phyloP scores from a whole-genome alignment of 495 filamentous ascomycete species.

The Talaromyces ruber region DNA sequence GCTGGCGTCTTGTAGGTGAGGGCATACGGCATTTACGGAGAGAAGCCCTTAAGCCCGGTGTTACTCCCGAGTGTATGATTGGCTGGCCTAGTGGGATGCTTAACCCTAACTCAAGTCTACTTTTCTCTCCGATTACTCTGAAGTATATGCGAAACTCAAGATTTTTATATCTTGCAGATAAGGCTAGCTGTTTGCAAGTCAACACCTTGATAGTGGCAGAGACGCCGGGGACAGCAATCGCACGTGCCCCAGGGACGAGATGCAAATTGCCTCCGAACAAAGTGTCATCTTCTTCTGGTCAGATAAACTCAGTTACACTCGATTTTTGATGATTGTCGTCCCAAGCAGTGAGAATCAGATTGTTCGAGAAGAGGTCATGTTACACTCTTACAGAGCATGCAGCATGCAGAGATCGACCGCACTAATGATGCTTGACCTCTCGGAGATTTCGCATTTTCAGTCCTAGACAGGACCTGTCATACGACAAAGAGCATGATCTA shows the following conservation, averaged over 20 bases:
- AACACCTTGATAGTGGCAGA: too few relatives aligned
- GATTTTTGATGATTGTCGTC: too few relatives aligned
- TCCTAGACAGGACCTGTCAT: too few relatives aligned
- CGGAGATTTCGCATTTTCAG: neutral
- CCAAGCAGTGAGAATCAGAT: neutral
- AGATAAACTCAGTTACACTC: neutral
- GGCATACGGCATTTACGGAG: neutral
- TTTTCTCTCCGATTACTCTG: too few relatives aligned
- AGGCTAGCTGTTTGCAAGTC: neutral
- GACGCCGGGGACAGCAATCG: neutral
- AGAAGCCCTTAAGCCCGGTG: neutral
- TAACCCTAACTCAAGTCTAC: neutral
- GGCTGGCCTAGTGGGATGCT: neutral
- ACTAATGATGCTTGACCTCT: neutral
- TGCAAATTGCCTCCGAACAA: too few relatives aligned
- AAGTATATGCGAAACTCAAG: neutral
- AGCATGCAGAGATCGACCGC: neutral
- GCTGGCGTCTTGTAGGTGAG: neutral
- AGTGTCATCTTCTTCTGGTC: neutral
- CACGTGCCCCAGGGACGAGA: neutral
- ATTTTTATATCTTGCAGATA: neutral
- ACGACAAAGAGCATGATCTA: too few relatives aligned
- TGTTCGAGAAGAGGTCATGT: neutral
- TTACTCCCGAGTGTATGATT: neutral
- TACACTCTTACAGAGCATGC: neutral